A percentile compares a stretch with the other conserved stretches of the same genome.
Conservation (phyloP, 83 land plant genomes). For the Thuja plicata region DNA sequence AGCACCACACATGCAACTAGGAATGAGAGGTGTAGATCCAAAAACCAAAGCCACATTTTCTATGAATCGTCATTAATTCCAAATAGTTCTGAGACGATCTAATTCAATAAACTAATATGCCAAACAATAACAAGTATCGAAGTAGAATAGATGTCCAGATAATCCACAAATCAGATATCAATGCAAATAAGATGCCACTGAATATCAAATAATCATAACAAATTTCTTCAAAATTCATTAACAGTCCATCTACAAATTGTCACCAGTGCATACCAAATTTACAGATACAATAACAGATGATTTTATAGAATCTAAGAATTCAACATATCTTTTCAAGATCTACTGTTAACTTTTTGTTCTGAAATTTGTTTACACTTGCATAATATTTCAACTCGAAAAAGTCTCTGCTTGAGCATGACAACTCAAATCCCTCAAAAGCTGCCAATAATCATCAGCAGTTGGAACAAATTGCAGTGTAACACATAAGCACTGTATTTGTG, state of each 20-base stretch:
- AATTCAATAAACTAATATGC: neutral
- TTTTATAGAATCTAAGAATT: neutral
- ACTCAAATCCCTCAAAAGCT: neutral
- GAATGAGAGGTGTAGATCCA: neutral
- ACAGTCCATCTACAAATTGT: neutral
- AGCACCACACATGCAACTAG: neutral
- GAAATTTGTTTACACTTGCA: neutral
- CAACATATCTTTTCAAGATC: neutral
- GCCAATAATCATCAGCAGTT: neutral
- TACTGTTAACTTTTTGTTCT: neutral
- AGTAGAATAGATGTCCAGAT: neutral
- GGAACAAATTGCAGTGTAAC: neutral
- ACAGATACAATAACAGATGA: neutral
- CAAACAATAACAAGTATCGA: neutral
- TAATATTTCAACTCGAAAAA: neutral
- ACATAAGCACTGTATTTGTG: neutral
- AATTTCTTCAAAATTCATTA: neutral
- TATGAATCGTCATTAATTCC: neutral
- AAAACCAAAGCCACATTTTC: neutral
- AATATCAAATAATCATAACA: neutral
- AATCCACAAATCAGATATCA: neutral
- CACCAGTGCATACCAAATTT: neutral
- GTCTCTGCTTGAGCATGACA: neutral
- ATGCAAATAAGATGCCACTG: neutral
- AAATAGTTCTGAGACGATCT: neutral